These are phyloP conservation scores for Strobilomyces dryophilus DNA, from an alignment of 768 basidiomycete genomes.

Conservation along the genomic window DNA sequence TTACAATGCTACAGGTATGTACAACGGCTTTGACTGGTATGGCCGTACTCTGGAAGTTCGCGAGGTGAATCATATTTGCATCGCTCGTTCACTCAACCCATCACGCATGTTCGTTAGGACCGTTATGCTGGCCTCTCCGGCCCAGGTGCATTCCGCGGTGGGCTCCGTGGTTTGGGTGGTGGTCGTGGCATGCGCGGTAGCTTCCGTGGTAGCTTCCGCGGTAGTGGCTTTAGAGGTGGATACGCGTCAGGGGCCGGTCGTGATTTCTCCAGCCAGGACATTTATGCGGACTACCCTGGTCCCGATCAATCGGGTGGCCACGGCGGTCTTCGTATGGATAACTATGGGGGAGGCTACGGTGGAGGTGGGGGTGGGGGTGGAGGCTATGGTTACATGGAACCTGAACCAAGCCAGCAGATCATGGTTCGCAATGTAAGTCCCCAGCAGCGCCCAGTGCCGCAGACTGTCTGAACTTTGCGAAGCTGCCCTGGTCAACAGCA, in stretches of 20 bases:
- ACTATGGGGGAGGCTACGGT: conserved; percentile 37
- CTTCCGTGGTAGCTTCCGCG: conserved; percentile 39
- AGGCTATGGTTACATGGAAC: conserved; percentile 42
- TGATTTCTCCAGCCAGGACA: conserved; percentile 81
- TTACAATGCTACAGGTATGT: conserved; percentile 63
- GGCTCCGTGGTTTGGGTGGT: conserved; percentile 52
- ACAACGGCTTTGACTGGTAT: conserved; percentile 97
- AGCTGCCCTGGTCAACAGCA: conserved; percentile 99
- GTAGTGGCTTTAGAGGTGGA: conserved; percentile 48
- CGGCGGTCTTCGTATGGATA: conserved; percentile 35
- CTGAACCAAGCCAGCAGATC: conserved; percentile 94
- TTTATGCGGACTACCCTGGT: conserved; percentile 91
- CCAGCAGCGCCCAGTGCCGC: not conserved
- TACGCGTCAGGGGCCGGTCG: conserved; percentile 51
- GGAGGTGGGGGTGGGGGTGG: conserved; percentile 25
- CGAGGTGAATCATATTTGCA: conserved; percentile 51
- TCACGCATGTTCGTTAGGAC: conserved; percentile 46
- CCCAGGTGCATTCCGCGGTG: conserved; percentile 52
- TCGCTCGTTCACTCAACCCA: not conserved
- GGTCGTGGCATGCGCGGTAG: conserved; percentile 27
- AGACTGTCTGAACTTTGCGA: not conserved
- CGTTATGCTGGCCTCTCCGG: conserved; percentile 86
- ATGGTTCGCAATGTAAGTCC: conserved; percentile 94
- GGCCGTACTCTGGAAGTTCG: conserved; percentile 93
- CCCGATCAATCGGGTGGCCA: conserved; percentile 60